A percentile compares a stretch with the other conserved stretches of the same genome.
phyloP scores from a whole-genome alignment of 495 filamentous ascomycete genomes.

The Alectoria sarmentosa region DNA sequence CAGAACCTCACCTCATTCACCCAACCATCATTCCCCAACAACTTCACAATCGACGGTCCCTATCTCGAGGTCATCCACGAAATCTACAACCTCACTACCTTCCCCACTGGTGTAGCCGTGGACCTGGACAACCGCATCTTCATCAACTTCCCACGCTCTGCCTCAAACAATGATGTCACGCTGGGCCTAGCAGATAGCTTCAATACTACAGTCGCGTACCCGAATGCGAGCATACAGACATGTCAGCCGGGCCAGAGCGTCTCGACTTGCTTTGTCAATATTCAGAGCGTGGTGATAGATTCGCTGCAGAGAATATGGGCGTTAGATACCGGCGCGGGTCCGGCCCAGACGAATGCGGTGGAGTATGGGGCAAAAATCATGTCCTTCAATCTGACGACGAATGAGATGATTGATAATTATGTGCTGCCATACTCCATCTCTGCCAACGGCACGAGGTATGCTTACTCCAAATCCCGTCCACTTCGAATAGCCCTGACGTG shows the following conservation, averaged over 20 bases:
- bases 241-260: not conserved
- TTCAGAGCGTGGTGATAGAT: not conserved
- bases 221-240: not conserved
- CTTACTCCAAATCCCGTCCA: not conserved
- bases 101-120: not conserved
- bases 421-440: slow-evolving; percentile 5
- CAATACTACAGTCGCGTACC: not conserved
- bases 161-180: not conserved
- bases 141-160: slow-evolving; percentile 1
- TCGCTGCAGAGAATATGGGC: slow-evolving; percentile 1
- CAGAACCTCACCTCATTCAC: not conserved
- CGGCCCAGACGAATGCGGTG: not conserved
- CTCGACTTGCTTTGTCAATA: slow-evolving; percentile 8
- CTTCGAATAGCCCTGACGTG: not conserved
- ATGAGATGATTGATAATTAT: slow-evolving; percentile 5
- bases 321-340: not conserved
- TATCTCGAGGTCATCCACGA: not conserved
- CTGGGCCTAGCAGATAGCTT: slow-evolving; percentile 1
- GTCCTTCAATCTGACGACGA: slow-evolving; percentile 6
- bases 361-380: slow-evolving; percentile 1
- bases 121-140: not conserved
- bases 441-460: slow-evolving; percentile 2
- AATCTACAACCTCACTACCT: not conserved
- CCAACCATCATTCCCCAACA: not conserved
- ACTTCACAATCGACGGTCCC: not conserved